Base-by-base conservation (phyloP, 148 eudicot species). In the Persicaria tinctoria region DNA sequence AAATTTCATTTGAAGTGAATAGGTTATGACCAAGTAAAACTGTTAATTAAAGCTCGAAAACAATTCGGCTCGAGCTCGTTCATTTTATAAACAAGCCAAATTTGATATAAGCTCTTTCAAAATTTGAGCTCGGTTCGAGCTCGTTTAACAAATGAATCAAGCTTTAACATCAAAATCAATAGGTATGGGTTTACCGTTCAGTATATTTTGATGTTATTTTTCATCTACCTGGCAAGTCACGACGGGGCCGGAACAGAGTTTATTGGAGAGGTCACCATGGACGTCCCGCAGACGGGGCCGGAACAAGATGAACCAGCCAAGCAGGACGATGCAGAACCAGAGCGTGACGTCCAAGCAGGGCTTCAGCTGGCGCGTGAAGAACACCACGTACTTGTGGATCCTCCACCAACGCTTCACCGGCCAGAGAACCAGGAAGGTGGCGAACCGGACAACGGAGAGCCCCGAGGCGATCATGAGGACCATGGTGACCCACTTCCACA, bases 301-400 rank as follows among this genome's bases (percentile, higher is more conserved):
- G 13, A 70, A 70, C 73, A 51, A 70, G 4, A 70, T 0, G 47
- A 46, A 70, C 73, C 73, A 70, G 2, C 51, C 73, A 3, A 48
- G 4, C 10, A 70, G 17, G 13, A 70, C 55, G 9, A 23, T 46
- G 51, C 73, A 46, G 6, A 70, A 70, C 73, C 73, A 70, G 32
- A 47, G 73, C 38, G 73, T 70, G 54, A 70, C 73, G 55, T 70
- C 73, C 55, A 49, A 20, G n/a, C 54, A 70, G 13, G 53, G 8
- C 38, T 70, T 70, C 32, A 49, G 2, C 6, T 70, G 51, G 3
- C 55, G 73, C 3, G 7, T 70, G 54, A 70, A 70, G 54, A 23
- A 70, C 10, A 70, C 73, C 20, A 70, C 73, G 55, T 70, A 70
- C 73, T 49, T 70, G 27, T 47, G 73, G 73, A 70, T 70, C 53